These are phyloP conservation scores for Remersonia thermophila DNA, from an alignment of 2,329 filamentous ascomycete genomes.

Conservation along the genomic window DNA sequence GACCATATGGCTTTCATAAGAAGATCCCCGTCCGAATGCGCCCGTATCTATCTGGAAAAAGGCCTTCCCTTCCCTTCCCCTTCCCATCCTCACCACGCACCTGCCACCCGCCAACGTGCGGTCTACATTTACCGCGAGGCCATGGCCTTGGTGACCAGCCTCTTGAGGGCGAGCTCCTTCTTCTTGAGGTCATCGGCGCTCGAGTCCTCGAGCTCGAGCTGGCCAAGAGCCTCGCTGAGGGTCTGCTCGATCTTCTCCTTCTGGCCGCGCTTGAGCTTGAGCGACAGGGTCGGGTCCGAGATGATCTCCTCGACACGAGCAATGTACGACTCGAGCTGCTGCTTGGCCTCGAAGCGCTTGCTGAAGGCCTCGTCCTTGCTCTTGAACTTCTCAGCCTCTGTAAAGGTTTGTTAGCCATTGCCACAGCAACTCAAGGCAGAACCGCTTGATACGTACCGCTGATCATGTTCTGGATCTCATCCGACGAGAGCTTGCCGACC, in stretches of 20 bases:
- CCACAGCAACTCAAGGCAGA: too few species aligned
- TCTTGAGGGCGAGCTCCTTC: conserved; percentile 97
- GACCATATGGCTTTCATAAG: too few species aligned
- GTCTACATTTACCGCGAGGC: conserved; percentile 58
- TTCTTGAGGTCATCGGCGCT: conserved; percentile 94
- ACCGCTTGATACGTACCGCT: conserved; percentile 43
- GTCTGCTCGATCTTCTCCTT: conserved; percentile 99
- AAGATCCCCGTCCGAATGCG: not conserved
- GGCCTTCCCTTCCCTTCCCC: too few species aligned
- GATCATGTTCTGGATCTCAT: conserved; percentile 98
- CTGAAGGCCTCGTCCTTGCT: conserved; percentile 93
- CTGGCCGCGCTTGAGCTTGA: conserved; percentile 97
- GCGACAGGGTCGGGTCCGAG: conserved; percentile 85
- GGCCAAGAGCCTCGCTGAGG: conserved; percentile 92
- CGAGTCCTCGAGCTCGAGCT: conserved; percentile 91
- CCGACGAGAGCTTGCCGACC: conserved; percentile 89
- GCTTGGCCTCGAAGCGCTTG: conserved; percentile 98
- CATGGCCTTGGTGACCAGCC: conserved; percentile 97
- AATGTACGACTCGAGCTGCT: conserved; percentile 99
- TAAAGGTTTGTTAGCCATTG: too few species aligned
- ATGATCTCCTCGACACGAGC: conserved; percentile 97
- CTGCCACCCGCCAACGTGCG: too few species aligned
- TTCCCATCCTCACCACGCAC: too few species aligned
- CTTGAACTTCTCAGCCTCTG: conserved; percentile 97
- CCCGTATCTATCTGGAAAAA: too few species aligned